Conservation (phyloP, 129 eudicot species). For the Daucus carota region DNA sequence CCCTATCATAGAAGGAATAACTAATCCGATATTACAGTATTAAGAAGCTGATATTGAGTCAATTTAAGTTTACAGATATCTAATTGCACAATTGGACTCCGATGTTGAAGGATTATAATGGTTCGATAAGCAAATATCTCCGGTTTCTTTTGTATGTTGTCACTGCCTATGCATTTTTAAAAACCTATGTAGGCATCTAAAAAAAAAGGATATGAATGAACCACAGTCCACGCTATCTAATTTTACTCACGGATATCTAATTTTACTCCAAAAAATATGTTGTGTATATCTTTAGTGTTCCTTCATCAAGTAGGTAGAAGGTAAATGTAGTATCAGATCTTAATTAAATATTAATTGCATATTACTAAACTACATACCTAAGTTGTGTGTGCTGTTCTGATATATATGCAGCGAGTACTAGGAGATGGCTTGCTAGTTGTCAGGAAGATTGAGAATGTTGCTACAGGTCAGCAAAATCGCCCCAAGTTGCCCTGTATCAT, state of each 20-base stretch:
- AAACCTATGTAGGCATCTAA: not conserved
- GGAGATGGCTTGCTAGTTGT: constrained; percentile 90
- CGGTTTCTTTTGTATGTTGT: not conserved
- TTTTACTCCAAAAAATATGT: not conserved
- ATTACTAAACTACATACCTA: not conserved
- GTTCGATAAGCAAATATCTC: not conserved
- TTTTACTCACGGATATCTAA: not conserved
- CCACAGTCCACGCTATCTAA: not conserved
- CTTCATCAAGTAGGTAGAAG: not conserved
- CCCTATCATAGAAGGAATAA: not conserved
- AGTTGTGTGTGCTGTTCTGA: constrained; percentile 4
- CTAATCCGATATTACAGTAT: too few species aligned
- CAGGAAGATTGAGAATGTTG: constrained; percentile 88
- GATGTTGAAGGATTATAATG: not conserved
- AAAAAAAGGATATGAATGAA: not conserved
- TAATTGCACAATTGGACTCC: not conserved
- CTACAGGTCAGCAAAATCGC: constrained; percentile 76
- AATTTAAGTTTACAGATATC: not conserved
- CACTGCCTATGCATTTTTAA: not conserved
- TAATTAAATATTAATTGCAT: not conserved
- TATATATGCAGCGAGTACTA: constrained; percentile 63
- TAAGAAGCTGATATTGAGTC: not conserved
- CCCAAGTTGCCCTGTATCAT: constrained; percentile 77
- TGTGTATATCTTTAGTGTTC: not conserved
- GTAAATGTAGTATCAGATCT: not conserved